Evolutionary conservation across 768 basidiomycete species (phyloP).

Genomic region (Lanmaoa rubissima): DNA sequence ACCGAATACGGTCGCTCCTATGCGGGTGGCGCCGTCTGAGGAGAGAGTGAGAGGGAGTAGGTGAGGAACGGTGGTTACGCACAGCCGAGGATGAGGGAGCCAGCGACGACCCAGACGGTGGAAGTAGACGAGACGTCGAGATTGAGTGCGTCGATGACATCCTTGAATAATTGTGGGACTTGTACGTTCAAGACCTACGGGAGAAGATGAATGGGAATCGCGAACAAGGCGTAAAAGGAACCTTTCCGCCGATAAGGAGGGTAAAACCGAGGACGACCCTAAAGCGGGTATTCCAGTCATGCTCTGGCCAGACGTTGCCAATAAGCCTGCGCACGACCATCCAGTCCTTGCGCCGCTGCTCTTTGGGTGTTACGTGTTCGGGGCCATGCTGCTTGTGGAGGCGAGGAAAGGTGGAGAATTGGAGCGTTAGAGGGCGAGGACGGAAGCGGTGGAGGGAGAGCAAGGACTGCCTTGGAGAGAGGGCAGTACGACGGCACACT

Average conservation of each 20-base stretch:
- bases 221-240: constrained; percentile 30
- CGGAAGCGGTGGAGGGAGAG: constrained; percentile 5
- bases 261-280: constrained; percentile 82
- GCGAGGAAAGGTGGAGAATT: constrained; percentile 20
- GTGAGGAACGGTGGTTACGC: constrained; percentile 32
- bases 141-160: constrained; percentile 86
- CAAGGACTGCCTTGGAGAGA: constrained; percentile 10
- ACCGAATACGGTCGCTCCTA: constrained; percentile 85
- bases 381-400: constrained; percentile 11
- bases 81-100: constrained; percentile 92
- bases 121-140: constrained; percentile 68
- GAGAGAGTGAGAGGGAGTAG: background rate
- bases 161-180: constrained; percentile 96
- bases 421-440: background rate
- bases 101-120: constrained; percentile 90
- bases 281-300: constrained; percentile 77
- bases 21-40: constrained; percentile 85
- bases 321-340: constrained; percentile 78
- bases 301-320: constrained; percentile 88
- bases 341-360: constrained; percentile 83
- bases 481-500: constrained; percentile 25
- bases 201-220: background rate
- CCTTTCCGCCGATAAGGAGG: constrained; percentile 84
- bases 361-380: constrained; percentile 24
- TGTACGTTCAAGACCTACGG: constrained; percentile 88